Base-by-base conservation (phyloP, 257 asterid genomes). In the Galeopsis tetrahit region DNA sequence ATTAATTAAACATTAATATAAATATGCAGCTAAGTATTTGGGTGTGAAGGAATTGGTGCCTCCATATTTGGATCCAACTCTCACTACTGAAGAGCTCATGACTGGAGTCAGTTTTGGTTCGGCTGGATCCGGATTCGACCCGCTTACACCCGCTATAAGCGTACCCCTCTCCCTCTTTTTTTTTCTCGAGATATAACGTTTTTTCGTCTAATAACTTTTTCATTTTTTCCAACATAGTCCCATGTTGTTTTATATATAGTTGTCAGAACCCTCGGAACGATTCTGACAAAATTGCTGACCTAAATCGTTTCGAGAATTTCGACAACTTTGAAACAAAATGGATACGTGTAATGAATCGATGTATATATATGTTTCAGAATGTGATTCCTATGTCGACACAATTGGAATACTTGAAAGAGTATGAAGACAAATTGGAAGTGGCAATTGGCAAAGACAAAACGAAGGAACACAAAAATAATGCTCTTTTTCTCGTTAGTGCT, bases 31-130 rank as follows among this genome's bases (percentile, higher is more conserved):
- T 36, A 56, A 70, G 34, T 82, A 92, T 73, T 34, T 88, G 11
- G 96, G 96, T 9, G 34, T 87, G 32, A 90, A 92, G 70, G 89
- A 86, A 5, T 66, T 67, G 39, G 88, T 90, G 63, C 97, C 97
- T 31, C 83, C 96, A 10, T 92, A 84, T 73, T 68, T 90, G 75
- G 93, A 90, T 78, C 90, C 93, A 4, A 77, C 64, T 0, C 86
- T 88, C 32, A 82, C 67, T 73, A 68, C 33, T 42, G 77, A 87
- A 10, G 97, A 90, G 11, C 86, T 87, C 33, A 69, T 71, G 49
- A 85, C 61, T 62, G 98, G 98, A 49, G 97, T 90, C 82, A 88
- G 96, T 77, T 92, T 92, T 67, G 98, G 96, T 13, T 92, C 97
- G 14, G 95, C 97, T 5, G 96, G 93, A 62, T 83, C 93, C n/a